A percentile compares a stretch with the other conserved stretches of the same genome.
These are phyloP conservation scores for Elaeis oleifera DNA, from an alignment of 202 grass and related monocot genomes.

Conservation along the genomic window DNA sequence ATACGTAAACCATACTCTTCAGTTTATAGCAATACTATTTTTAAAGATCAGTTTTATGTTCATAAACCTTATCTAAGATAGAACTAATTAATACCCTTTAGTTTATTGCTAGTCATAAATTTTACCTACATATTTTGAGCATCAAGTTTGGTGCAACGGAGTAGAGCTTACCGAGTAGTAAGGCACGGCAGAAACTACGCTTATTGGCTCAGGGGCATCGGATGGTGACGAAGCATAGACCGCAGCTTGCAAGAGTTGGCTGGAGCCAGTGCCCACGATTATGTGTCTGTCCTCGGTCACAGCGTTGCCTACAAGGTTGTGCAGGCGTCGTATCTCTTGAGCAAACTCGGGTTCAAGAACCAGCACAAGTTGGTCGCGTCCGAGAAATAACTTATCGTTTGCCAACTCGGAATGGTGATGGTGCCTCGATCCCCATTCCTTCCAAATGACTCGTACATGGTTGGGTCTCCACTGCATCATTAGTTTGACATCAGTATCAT, in stretches of 20 bases:
- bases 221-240: conserved; percentile 56
- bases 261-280: conserved; percentile 80
- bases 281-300: conserved; percentile 45
- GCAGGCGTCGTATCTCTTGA: conserved; percentile 49
- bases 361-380: conserved; percentile 53
- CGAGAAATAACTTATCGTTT: conserved; percentile 80
- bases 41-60: too few species aligned
- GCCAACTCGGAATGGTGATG: conserved; percentile 62
- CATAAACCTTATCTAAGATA: too few species aligned
- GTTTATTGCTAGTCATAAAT: too few species aligned
- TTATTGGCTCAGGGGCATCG: conserved; percentile 24
- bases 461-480: conserved; percentile 63
- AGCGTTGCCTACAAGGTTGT: conserved; percentile 64
- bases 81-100: too few species aligned
- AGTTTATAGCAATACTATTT: too few species aligned
- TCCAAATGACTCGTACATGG: conserved; percentile 81
- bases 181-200: conserved; percentile 57
- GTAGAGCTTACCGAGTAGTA: conserved; percentile 65
- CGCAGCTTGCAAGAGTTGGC: conserved; percentile 82
- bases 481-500: too few species aligned
- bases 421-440: conserved; percentile 32
- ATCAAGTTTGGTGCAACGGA: too few species aligned
- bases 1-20: too few species aligned
- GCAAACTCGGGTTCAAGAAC: conserved; percentile 65
- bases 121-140: too few species aligned